Percentiles rank a stretch among this genome's conserved stretches.
These are phyloP conservation scores for Heritiera fomes DNA, from an alignment of 345 rosid genomes.

Conservation along the genomic window DNA sequence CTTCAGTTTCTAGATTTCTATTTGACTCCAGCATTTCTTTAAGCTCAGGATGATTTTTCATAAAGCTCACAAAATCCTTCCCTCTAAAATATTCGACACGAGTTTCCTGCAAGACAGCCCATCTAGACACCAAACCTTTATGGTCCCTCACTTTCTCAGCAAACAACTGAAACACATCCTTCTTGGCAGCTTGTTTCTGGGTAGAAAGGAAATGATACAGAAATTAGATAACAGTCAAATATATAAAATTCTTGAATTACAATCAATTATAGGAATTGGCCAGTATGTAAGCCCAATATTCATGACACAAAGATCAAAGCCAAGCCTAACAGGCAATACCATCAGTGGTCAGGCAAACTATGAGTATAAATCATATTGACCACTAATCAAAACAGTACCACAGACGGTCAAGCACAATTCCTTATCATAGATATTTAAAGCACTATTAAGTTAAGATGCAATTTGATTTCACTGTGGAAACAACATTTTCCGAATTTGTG, in stretches of 20 bases:
- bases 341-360: background rate
- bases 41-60: slow-evolving; percentile 77
- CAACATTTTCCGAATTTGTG: background rate
- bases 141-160: slow-evolving; percentile 99
- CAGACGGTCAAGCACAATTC: background rate
- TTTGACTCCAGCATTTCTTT: slow-evolving; percentile 77
- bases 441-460: background rate
- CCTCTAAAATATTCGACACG: slow-evolving; percentile 97
- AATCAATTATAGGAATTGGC: background rate
- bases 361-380: background rate
- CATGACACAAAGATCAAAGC: background rate
- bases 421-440: background rate
- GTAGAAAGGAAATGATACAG: background rate
- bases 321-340: slow-evolving; percentile 15
- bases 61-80: slow-evolving; percentile 76
- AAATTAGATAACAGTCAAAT: slow-evolving; percentile 11
- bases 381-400: background rate
- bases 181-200: slow-evolving; percentile 84
- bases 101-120: slow-evolving; percentile 98
- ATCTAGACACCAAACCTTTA: slow-evolving; percentile 89
- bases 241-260: background rate
- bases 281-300: background rate
- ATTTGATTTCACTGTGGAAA: background rate
- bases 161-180: slow-evolving; percentile 90
- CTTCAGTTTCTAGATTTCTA: slow-evolving; percentile 77